Evolutionary conservation across 2,329 filamentous ascomycete species (phyloP), one percentile per base, ranked within the genome.

Genomic region (Acrocalymma vagum): DNA sequence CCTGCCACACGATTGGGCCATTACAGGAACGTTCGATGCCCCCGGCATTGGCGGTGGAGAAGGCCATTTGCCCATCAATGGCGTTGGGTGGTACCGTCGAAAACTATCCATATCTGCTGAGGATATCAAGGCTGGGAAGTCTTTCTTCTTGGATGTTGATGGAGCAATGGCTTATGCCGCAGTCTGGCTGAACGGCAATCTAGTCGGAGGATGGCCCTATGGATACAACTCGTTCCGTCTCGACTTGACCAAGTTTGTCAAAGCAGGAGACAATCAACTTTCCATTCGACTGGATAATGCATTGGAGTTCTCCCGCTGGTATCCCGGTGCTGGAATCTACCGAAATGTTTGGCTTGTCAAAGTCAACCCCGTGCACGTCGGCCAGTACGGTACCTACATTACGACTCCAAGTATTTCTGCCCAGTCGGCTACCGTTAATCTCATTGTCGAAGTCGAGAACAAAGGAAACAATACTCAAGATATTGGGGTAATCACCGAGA

Each of bases 271-370:
- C 13, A 65, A 81, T 33, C 42, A 66, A 18, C 59, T 81, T 0
- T 78, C 78, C 2, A 77, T 82, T 24, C 73, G 79, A 1, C 48
- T 81, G 2, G 78, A 82, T 31, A 79, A 81, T 44, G 66, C 72
- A 0, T 25, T 72, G 0, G 68, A 78, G 11, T 76, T 70, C 2
- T 77, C 78, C 2, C 72, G 78, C 3, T 82, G 77, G 77, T 82
- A 81, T 45, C 78, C 78, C 4, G 78, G 79, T 10, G 78, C 67
- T 9, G 79, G 78, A 1, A 64, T 82, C 10, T 81, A 81, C 52
- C 72, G 78, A 1, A 79, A 80, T 42, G 67, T 81, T 4, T 82
- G 78, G 78, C 68, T 82, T 11, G 72, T 74, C 23, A 80, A 76
- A 41, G 72, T 74, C 9, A 60, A 73, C 23, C 56, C 70, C 1